Base-by-base conservation (phyloP, 164 flowering plant genomes). In the Tetracentron sinense region DNA sequence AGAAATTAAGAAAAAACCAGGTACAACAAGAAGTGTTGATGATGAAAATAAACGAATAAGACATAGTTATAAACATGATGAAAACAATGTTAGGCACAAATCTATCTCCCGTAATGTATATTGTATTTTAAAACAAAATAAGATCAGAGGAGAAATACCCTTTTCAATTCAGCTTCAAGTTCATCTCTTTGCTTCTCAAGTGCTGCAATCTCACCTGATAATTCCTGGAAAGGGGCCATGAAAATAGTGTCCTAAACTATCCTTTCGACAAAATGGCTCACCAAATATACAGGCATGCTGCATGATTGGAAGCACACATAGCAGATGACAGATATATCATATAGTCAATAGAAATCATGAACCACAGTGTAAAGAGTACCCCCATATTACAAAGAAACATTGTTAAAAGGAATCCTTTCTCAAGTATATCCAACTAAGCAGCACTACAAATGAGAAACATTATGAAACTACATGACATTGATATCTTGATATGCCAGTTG, bases 91-190 rank as follows among this genome's bases (percentile, higher is more conserved):
- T 38, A 38, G 44, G 14, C 44, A 3, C 14, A 16, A 38, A 16
- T 4, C 2, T 38, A 38, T 38, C 7, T 8, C 44, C 44, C 44
- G 14, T 8, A 53, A 53, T 12, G 11, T 1, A 26, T 15, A 19
- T 27, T 26, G 56, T 27, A 14, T 31, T 26, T 16, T 23, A 14
- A 8, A 26, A 26, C 1, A 27, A 17, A 51, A 50, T 20, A 25
- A 16, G 44, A 38, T 16, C 30, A 12, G 7, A 67, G 15, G 17
- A 58, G 7, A 53, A 27, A 22, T 70, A 92, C 98, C 96, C 72
- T 81, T 66, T 77, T 90, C 68, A 92, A 60, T 72, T 79, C 78
- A 63, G 80, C 85, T 79, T 90, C 96, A 56, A 92, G 90, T 35
- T 83, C 84, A 68, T 81, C 80, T 64, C 75, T 85, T 68, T 71